Base-by-base conservation (phyloP, 2,329 filamentous ascomycete genomes). In the Scopulariopsis brevicaulis region DNA sequence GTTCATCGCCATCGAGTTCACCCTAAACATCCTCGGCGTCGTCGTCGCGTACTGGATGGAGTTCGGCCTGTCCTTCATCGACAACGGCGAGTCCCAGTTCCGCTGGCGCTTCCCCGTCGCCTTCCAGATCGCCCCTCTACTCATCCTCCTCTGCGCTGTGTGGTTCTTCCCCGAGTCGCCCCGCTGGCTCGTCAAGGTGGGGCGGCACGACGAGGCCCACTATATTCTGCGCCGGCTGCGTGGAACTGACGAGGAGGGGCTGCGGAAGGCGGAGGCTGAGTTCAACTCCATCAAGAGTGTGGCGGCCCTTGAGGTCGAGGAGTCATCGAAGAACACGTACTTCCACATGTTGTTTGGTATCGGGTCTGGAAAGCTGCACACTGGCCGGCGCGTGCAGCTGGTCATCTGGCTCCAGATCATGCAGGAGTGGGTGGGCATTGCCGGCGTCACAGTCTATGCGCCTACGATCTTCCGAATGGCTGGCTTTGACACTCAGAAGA, bases 151-250 rank as follows among this genome's bases (percentile, higher is more conserved):
- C 57, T 65, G 62, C 0, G 66, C 74, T 2, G 78, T 86, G 34
- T 84, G 82, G 78, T 82, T 86, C 70, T 84, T 89, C 67, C 86
- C 86, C 0, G 86, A 90, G 62, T 86, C 83, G 0, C 86, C 84
- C 0, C 75, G 85, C 1, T 87, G 81, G 79, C 77, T 89, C 0
- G 78, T 82, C 61, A 88, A 88, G 62, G 80, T 79, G 6, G 85
- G 83, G 0, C 78, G 85, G 0, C 76, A 85, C 40, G 79, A 87
- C 0, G 87, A 90, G 66, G 86, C 85, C 0, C 78, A 78, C 12
- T 87, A 82, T 61, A 80, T 90, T 53, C 75, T 90, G 0, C 74
- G 75, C 1, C 76, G 84, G 14, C 76, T 90, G 0, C 82, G 86
- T 48, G 86, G 86, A 1, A 76, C 74, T 20, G 75, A 74, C 11